phyloP scores from a whole-genome alignment of 2,329 filamentous ascomycete genomes.

The Phaeoacremonium minimum region DNA sequence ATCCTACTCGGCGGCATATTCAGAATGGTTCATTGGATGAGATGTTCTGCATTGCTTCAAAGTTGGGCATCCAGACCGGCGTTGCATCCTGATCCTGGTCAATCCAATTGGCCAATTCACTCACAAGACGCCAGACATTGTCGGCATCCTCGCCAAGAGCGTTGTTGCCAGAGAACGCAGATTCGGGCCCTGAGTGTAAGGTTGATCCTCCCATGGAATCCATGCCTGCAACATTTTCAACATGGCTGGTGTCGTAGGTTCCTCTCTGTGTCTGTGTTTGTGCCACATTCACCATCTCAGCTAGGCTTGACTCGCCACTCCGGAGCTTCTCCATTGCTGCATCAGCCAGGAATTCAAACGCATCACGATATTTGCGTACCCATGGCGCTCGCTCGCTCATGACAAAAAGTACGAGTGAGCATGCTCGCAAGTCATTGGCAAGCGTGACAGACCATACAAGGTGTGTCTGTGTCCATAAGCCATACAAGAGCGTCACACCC shows the following conservation, averaged over 20 bases:
- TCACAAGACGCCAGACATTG: slow-evolving; percentile 28
- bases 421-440: slow-evolving; percentile 43
- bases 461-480: slow-evolving; percentile 35
- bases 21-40: background rate
- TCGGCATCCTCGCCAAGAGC: slow-evolving; percentile 16
- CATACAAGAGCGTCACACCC: slow-evolving; percentile 32
- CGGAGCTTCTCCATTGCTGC: slow-evolving; percentile 40
- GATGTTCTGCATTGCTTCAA: slow-evolving; percentile 2
- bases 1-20: no score
- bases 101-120: slow-evolving; percentile 32
- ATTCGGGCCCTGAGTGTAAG: background rate
- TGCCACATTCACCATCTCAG: slow-evolving; percentile 28
- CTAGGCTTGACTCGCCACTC: slow-evolving; percentile 30
- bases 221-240: background rate
- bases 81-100: slow-evolving; percentile 25
- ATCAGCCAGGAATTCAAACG: slow-evolving; percentile 40
- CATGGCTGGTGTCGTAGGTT: no score
- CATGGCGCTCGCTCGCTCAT: slow-evolving; percentile 43
- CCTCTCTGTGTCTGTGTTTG: background rate
- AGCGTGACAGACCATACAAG: slow-evolving; percentile 41
- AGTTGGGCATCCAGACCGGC: slow-evolving; percentile 28
- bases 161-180: slow-evolving; percentile 2
- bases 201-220: background rate
- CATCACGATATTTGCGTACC: slow-evolving; percentile 42
- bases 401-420: slow-evolving; percentile 41